Conservation (phyloP, 306 rosid species). For the Corylus heterophylla region DNA sequence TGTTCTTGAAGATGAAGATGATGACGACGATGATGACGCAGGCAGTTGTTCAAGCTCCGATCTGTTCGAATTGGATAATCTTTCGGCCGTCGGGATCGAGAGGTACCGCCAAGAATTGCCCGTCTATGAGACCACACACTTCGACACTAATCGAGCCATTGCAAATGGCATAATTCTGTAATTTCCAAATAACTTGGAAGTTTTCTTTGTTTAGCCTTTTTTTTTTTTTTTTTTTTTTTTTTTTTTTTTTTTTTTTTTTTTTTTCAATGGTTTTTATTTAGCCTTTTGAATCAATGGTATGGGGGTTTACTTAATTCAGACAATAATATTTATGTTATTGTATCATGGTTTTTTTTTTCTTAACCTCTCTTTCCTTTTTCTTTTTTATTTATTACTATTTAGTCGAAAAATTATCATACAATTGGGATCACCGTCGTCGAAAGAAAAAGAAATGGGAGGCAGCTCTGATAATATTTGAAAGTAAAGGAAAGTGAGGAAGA, state of each 20-base stretch:
- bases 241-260: not conserved
- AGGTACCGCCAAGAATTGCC: conserved; percentile 89
- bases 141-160: conserved; percentile 77
- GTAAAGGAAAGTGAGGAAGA: not conserved
- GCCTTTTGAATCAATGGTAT: conserved; percentile 40
- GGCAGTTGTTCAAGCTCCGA: conserved; percentile 88
- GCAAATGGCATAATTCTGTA: conserved; percentile 77
- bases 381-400: conserved; percentile 3
- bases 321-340: conserved; percentile 46
- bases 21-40: conserved; percentile 57
- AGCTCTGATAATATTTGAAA: not conserved
- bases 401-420: too few species aligned
- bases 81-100: conserved; percentile 79
- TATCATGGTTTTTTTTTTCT: conserved; percentile 13
- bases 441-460: not conserved
- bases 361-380: not conserved
- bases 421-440: too few species aligned
- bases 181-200: conserved; percentile 31
- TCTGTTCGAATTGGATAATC: conserved; percentile 92
- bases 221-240: conserved; percentile 21
- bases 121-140: conserved; percentile 91
- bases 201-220: not conserved
- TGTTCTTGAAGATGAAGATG: conserved; percentile 33
- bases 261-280: conserved; percentile 13
- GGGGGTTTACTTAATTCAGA: conserved; percentile 56